phyloP scores from a whole-genome alignment of 306 rosid species.

The Sphenostylis stenocarpa region DNA sequence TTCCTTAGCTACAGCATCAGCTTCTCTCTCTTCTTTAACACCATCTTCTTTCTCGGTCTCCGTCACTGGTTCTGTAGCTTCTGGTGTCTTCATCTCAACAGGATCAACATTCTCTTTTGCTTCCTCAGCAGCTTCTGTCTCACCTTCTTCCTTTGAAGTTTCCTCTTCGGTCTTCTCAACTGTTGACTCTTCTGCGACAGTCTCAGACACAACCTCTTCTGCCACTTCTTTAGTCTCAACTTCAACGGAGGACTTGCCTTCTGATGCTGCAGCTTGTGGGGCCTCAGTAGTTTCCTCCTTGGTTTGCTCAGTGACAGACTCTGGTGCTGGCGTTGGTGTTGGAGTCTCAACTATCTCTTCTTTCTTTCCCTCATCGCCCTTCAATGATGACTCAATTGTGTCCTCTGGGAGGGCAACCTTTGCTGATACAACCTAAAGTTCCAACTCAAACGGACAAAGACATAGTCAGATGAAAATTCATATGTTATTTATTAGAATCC shows the following conservation, averaged over 20 bases:
- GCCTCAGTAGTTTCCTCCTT: slow-evolving; percentile 36
- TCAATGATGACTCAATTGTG: slow-evolving; percentile 38
- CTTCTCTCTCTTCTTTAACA: slow-evolving; percentile 35
- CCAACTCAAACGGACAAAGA: not conserved
- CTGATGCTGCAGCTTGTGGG: slow-evolving; percentile 30
- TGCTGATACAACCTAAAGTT: slow-evolving; percentile 60
- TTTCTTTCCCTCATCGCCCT: slow-evolving; percentile 43
- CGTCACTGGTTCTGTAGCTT: slow-evolving; percentile 22
- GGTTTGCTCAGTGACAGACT: slow-evolving; percentile 33
- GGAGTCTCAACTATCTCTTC: slow-evolving; percentile 39
- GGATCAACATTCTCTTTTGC: slow-evolving; percentile 38
- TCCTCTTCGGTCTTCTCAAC: slow-evolving; percentile 23
- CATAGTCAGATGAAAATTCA: not conserved
- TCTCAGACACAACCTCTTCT: slow-evolving; percentile 35
- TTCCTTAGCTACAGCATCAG: slow-evolving; percentile 23
- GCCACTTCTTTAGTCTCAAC: slow-evolving; percentile 44
- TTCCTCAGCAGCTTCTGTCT: slow-evolving; percentile 33
- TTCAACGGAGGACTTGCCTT: slow-evolving; percentile 34
- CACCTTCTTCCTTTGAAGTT: slow-evolving; percentile 25
- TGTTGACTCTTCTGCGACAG: slow-evolving; percentile 28
- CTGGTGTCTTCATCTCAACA: slow-evolving; percentile 26
- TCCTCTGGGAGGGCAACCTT: slow-evolving; percentile 52
- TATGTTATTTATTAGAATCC: not conserved
- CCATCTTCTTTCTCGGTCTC: slow-evolving; percentile 32
- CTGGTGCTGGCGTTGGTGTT: slow-evolving; percentile 12